Percentiles rank a stretch among this genome's conserved stretches.
phyloP scores from a whole-genome alignment of 805 yeast species.

The Starmera quercuum region DNA sequence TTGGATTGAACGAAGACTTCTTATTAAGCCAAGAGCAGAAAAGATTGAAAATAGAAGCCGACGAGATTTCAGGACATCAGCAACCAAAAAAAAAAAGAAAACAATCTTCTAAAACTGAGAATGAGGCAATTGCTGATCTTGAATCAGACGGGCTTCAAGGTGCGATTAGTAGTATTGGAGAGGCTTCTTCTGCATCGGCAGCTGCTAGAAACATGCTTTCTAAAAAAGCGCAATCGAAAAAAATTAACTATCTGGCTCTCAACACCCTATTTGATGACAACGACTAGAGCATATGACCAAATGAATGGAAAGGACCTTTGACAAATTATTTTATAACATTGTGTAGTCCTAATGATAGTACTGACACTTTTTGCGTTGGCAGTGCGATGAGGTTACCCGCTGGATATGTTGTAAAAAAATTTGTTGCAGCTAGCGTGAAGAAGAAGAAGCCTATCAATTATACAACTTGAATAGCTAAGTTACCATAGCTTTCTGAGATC shows the following conservation, averaged over 20 bases:
- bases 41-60: conserved; percentile 78
- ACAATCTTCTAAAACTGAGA: conserved; percentile 19
- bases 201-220: conserved; percentile 71
- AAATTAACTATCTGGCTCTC: conserved; percentile 83
- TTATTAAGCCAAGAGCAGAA: conserved; percentile 80
- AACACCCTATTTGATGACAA: conserved; percentile 36
- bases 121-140: conserved; percentile 23
- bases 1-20: conserved; percentile 81
- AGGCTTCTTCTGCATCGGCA: conserved; percentile 57
- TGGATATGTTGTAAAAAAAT: neutral
- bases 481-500: neutral
- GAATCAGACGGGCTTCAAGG: conserved; percentile 29
- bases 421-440: neutral
- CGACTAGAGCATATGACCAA: too few species aligned
- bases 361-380: neutral
- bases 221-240: conserved; percentile 73
- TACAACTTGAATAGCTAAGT: neutral
- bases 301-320: too few species aligned
- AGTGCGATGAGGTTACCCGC: conserved; percentile 16
- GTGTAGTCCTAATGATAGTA: too few species aligned
- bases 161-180: conserved; percentile 38
- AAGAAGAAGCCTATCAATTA: neutral
- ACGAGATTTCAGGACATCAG: conserved; percentile 73
- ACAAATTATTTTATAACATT: too few species aligned
- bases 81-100: conserved; percentile 45